Percentiles rank a stretch among this genome's conserved stretches.
Evolutionary conservation across 2,329 filamentous ascomycete species (phyloP).

Genomic region (Mycosphaerella arachidis): DNA sequence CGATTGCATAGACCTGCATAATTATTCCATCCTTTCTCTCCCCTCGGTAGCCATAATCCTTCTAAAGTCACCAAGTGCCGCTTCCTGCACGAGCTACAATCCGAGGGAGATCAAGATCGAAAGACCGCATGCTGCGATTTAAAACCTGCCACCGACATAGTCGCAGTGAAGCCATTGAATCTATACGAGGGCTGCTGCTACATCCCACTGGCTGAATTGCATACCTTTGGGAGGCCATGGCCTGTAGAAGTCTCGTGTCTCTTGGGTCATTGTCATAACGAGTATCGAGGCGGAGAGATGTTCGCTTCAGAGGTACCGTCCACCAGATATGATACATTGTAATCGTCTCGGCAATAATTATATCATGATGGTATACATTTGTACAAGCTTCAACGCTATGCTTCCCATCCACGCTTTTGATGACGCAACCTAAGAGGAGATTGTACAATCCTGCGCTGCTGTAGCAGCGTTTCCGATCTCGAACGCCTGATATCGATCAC

Average conservation of each 20-base stretch:
- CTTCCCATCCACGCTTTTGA: neutral
- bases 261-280: no score
- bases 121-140: no score
- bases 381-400: slow-evolving; percentile 3
- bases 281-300: no score
- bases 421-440: slow-evolving; percentile 9
- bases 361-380: neutral
- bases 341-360: neutral
- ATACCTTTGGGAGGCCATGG: no score
- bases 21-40: neutral
- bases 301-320: no score
- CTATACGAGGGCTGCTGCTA: no score
- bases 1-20: neutral
- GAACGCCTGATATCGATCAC: neutral
- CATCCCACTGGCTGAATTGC: no score
- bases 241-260: no score
- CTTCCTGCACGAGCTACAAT: neutral
- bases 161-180: no score
- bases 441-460: slow-evolving; percentile 4
- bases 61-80: neutral
- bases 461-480: neutral
- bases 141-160: neutral
- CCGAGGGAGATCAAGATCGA: neutral
- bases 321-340: neutral
- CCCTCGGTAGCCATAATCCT: neutral